Evolutionary conservation across 2,329 filamentous ascomycete genomes (phyloP), one percentile per base, ranked within the genome.

Genomic region (Cercospora sojina): DNA sequence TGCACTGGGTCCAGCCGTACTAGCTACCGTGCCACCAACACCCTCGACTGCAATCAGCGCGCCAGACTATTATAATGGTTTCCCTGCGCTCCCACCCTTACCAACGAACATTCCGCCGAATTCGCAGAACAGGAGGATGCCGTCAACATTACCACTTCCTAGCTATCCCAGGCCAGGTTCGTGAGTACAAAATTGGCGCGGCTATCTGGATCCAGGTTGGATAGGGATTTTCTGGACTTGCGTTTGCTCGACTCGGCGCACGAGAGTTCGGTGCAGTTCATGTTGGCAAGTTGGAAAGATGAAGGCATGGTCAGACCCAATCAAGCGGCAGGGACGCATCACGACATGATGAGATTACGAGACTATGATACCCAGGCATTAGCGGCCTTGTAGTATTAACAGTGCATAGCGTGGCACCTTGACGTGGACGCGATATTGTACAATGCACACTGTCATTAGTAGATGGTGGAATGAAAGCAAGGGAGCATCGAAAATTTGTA

Each of bases 1-100:
- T 16, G 93, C 93, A 1, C 83, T 97, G 5, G 94, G 93, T 0
- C 92, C 93, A 5, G 93, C 93, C 20, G 91, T 93, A 63, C 93
- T 96, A 79, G 93, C 93, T 0, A 97, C 92, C 0, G 89, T 97
- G 10, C 67, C 69, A 20, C 71, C 68, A 62, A 70, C 58, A 47
- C 70, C 57, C 25, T 69, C 62, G 20, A 67, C 67, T 7, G 62
- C 64, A 23, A 41, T 61, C 29, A 56, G 60, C 25, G 67, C 67
- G n/a, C 60, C 68, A 13, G 73, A 74, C 31, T 70, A 72, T 56
- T 56, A 29, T 18, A 56, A 32, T 38, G 31, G 57, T 32, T 70
- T 67, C n/a, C 60, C 66, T 20, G 63, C 64, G 9, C 38, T 62
- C 5, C 65, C 65, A 8, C 55, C 64, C 9, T 8, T 58, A 20